Percentiles rank a stretch among this genome's conserved stretches.
phyloP scores from a whole-genome alignment of 2,329 filamentous ascomycete genomes.

The Claviceps pazoutovae region DNA sequence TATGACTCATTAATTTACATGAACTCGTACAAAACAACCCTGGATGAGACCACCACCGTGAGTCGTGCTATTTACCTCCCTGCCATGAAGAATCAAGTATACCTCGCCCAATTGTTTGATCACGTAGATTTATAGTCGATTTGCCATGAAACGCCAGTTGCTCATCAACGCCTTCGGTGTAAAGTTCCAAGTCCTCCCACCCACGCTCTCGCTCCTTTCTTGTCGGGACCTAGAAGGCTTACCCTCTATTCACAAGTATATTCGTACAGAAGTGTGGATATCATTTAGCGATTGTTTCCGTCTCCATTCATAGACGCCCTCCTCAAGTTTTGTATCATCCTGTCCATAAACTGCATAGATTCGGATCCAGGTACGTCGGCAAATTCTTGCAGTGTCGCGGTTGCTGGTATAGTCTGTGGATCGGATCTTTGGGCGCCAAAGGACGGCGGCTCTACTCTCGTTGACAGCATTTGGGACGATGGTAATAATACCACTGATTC shows the following conservation, averaged over 20 bases:
- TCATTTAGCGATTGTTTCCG: not conserved
- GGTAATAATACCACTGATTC: not conserved
- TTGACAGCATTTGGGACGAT: conserved; percentile 4
- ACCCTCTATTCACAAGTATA: not conserved
- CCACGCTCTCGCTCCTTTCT: not conserved
- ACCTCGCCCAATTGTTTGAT: not conserved
- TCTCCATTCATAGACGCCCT: conserved; percentile 18
- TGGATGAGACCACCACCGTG: not conserved
- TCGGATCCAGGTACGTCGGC: conserved; percentile 28
- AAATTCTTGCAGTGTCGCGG: conserved; percentile 17
- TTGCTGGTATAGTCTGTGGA: not conserved
- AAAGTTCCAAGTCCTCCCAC: not conserved
- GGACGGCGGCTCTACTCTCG: not conserved
- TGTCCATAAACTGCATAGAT: conserved; percentile 36
- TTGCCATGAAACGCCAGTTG: not conserved
- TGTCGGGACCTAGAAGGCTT: not conserved
- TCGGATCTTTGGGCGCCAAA: not conserved
- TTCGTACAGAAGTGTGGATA: not conserved
- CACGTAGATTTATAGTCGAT: not conserved
- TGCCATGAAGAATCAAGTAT: not conserved
- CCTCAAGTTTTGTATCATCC: conserved; percentile 37
- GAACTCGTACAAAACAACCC: not conserved
- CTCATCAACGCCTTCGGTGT: not conserved
- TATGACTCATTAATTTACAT: not conserved
- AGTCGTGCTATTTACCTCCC: not conserved